Evolutionary conservation across 176 grass and related monocot species (phyloP).

Genomic region (Aegilops tauschii): DNA sequence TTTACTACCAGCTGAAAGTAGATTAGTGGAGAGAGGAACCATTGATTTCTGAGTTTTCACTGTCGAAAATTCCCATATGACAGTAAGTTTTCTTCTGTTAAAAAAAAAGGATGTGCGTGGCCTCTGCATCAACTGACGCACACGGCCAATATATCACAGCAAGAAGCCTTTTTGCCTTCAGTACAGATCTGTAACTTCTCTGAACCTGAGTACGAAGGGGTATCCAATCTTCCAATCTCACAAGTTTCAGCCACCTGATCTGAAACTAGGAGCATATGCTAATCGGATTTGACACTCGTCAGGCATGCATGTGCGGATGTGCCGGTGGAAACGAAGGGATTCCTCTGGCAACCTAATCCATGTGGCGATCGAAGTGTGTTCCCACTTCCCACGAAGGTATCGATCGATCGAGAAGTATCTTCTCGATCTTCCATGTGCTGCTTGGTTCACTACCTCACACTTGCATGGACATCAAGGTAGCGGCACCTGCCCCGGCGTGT

Average conservation of each 20-base stretch:
- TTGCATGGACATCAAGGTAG: neutral
- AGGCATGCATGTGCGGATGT: neutral
- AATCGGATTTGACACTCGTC: no score
- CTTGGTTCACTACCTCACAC: neutral
- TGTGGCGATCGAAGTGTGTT: no score
- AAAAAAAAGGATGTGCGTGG: no score
- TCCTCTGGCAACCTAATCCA: neutral
- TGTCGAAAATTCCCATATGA: neutral
- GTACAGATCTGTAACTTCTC: neutral
- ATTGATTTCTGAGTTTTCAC: no score
- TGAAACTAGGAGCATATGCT: neutral
- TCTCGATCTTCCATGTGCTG: neutral
- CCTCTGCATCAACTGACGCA: no score
- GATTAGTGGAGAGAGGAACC: no score
- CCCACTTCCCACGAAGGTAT: no score
- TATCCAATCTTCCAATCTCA: no score
- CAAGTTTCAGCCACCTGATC: no score
- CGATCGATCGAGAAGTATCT: neutral
- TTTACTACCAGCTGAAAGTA: no score
- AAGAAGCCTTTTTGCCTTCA: neutral
- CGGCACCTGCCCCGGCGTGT: neutral
- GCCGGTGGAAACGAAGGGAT: neutral
- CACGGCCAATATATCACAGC: no score
- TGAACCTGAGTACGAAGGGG: neutral
- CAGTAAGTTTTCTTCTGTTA: neutral